Base-by-base conservation (phyloP, 2,329 filamentous ascomycete genomes). In the Hymenoscyphus scutula region DNA sequence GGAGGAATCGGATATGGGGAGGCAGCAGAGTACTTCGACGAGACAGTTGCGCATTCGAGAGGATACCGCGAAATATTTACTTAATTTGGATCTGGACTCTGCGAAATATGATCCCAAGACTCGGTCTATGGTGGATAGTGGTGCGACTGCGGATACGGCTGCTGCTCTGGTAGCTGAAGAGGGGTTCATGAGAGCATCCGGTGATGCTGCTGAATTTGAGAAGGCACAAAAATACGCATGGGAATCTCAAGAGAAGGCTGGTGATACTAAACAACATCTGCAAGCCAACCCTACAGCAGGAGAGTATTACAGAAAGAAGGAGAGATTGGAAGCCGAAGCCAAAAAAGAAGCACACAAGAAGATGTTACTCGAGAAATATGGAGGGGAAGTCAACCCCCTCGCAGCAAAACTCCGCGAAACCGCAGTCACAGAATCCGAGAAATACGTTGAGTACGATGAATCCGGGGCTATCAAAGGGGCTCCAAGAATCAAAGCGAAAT, bases 91-190 rank as follows among this genome's bases (percentile, higher is more conserved):
- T 73, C 82, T 97, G 2, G 95, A 99, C 72, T 97, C 93, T 1
- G 95, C 96, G 1, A 96, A 96, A 76, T 99, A 99, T 77, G 94
- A 99, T 73, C 95, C 95, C 0, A 99, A 99, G 75, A 97, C 93
- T 13, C 85, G 95, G 70, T 89, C 90, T 8, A 91, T 99, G 82
- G 89, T 96, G 25, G 91, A 96, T 73, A 87, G 86, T 66, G 92
- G 92, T 56, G 92, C 90, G 6, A 90, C 88, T 34, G 85, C 85
- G 25, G 92, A 96, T 77, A 89, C 88, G 69, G 90, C 91, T 2
- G 90, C 93, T 7, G 86, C 89, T 32, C 77, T 96, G 5, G 94
- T 95, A 61, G 93, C 93, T 3, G 95, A 98, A 71, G 93, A 98
- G 71, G 94, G 94, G 54, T 98, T 96, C 75, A 85, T 96, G 78